phyloP scores from a whole-genome alignment of 352 stramenopile genomes.

The Phytophthora chlamydospora region DNA sequence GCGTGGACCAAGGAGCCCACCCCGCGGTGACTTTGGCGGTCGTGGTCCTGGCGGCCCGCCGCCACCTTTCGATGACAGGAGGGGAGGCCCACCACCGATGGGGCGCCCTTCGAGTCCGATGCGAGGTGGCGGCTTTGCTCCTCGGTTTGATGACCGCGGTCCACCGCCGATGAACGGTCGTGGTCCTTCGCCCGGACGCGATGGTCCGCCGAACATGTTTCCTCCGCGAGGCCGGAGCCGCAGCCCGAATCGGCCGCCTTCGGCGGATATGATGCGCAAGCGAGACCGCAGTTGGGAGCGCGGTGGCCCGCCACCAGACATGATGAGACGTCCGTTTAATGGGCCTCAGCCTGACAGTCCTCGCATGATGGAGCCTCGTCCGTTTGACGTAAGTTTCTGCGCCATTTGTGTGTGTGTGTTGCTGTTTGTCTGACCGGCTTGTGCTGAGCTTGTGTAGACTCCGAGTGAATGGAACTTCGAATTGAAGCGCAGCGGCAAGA shows the following conservation, averaged over 20 bases:
- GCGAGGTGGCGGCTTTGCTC: conserved; percentile 34
- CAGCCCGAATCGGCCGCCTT: conserved; percentile 40
- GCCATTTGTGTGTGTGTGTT: conserved; percentile 4
- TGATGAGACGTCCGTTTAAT: conserved; percentile 31
- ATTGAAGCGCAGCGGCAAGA: conserved; percentile 40
- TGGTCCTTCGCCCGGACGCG: conserved; percentile 16
- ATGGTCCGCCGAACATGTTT: conserved; percentile 39
- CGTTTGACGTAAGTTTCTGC: conserved; percentile 32
- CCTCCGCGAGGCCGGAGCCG: conserved; percentile 47
- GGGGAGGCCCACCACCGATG: conserved; percentile 21
- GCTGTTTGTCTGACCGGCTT: conserved; percentile 4
- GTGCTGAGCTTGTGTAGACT: conserved; percentile 20
- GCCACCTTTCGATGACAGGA: conserved; percentile 28
- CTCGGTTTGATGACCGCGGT: conserved; percentile 43
- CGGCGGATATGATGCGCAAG: conserved; percentile 41
- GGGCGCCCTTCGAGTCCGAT: conserved; percentile 32
- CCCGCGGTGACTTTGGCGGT: conserved; percentile 27
- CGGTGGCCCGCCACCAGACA: conserved; percentile 25
- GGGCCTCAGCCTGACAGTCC: conserved; percentile 34
- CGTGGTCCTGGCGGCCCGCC: conserved; percentile 20
- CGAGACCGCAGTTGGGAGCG: conserved; percentile 53
- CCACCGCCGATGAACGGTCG: conserved; percentile 34
- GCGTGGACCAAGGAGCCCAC: conserved; percentile 9
- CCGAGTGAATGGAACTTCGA: conserved; percentile 48
- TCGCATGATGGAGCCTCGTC: conserved; percentile 37